phyloP scores from a whole-genome alignment of 73 alveolate species.

The Durusdinium trenchii region DNA sequence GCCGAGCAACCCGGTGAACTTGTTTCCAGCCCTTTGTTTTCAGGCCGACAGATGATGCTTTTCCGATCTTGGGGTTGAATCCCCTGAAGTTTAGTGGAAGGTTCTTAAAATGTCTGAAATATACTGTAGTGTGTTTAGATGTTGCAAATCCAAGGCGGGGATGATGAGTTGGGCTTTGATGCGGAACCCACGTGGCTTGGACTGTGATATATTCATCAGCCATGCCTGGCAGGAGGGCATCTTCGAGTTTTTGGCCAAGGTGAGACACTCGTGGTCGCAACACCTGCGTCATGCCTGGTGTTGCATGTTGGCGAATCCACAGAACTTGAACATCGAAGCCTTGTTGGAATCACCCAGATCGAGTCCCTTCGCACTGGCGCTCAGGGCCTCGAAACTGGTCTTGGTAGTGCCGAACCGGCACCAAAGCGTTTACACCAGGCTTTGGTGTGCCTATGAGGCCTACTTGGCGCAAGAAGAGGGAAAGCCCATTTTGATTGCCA shows the following conservation, averaged over 20 bases:
- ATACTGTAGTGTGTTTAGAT: no score
- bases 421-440: constrained; percentile 17
- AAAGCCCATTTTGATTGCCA: constrained; percentile 53
- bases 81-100: no score
- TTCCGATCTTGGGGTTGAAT: no score
- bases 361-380: constrained; percentile 62
- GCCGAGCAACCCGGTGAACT: no score
- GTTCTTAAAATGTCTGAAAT: no score
- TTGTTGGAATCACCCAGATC: constrained; percentile 40
- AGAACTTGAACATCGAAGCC: constrained; percentile 57
- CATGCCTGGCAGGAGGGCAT: constrained; percentile 93
- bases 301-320: constrained; percentile 67
- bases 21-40: no score
- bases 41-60: no score
- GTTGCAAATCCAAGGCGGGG: no score
- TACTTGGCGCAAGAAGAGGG: constrained; percentile 37
- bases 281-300: constrained; percentile 30
- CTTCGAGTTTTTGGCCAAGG: constrained; percentile 45
- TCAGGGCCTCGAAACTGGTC: neutral
- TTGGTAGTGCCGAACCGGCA: constrained; percentile 58
- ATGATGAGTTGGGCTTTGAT: no score
- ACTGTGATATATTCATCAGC: no score
- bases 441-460: constrained; percentile 65
- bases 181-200: no score
- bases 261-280: neutral